Conservation (phyloP, 2,329 filamentous ascomycete species). For the Penicillium crustosum region DNA sequence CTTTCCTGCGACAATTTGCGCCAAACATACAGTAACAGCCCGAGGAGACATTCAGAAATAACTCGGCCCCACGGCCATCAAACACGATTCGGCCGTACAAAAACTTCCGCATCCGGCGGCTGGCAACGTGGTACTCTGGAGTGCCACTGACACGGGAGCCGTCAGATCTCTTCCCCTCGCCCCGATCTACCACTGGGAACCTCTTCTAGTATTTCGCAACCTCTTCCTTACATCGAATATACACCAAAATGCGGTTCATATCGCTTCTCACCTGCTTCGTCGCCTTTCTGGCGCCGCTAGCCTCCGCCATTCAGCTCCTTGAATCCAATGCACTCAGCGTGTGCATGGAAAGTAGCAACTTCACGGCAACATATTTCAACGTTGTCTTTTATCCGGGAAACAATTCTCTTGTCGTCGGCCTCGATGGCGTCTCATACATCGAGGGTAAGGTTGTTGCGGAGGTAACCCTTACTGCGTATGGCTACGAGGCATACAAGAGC, state of each 20-base stretch:
- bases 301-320: slow-evolving; percentile 66
- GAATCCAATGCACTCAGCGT: slow-evolving; percentile 79
- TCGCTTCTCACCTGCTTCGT: slow-evolving; percentile 38
- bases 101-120: slow-evolving; percentile 38
- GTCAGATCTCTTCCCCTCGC: slow-evolving; percentile 17
- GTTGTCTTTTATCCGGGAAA: slow-evolving; percentile 67
- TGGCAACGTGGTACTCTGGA: slow-evolving; percentile 37
- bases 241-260: slow-evolving; percentile 36
- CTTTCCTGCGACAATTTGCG: not conserved
- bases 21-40: slow-evolving; percentile 4
- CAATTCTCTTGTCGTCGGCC: slow-evolving; percentile 68
- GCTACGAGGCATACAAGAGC: slow-evolving; percentile 67
- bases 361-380: slow-evolving; percentile 86
- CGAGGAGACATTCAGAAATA: slow-evolving; percentile 8
- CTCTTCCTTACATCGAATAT: slow-evolving; percentile 6
- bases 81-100: slow-evolving; percentile 16
- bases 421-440: slow-evolving; percentile 80
- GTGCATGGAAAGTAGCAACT: slow-evolving; percentile 80
- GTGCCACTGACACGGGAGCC: slow-evolving; percentile 23
- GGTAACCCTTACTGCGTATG: slow-evolving; percentile 76
- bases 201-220: slow-evolving; percentile 5
- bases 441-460: slow-evolving; percentile 79
- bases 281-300: slow-evolving; percentile 49
- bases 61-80: slow-evolving; percentile 10
- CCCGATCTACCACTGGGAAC: slow-evolving; percentile 10